Base-by-base conservation (phyloP, 2,329 filamentous ascomycete genomes). In the Hypocreales sp. region DNA sequence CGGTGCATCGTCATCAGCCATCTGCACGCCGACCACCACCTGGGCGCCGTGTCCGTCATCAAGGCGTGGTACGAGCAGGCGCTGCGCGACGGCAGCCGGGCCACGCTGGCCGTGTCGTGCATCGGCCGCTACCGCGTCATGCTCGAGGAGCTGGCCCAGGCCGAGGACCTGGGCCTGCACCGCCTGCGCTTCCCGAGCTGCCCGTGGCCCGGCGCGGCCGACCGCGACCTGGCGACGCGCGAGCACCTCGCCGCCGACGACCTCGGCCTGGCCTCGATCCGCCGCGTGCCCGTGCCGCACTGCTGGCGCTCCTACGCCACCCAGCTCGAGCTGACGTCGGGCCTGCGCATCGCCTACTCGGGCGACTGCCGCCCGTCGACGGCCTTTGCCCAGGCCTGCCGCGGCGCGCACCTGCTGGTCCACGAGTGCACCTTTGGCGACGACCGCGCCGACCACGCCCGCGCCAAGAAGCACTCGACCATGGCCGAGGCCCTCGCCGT, bases 341-440 rank as follows among this genome's bases (percentile, higher is more conserved):
- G 73, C 12, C 79, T 98, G 48, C 90, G 87, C 47, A 64, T 93
- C 31, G 82, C 83, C 24, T 98, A 93, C 56, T 92, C 82, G 5
- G 90, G 90, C 30, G 90, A 98, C 57, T 95, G 87, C 48, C 70
- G 90, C 6, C 90, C 90, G 0, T 82, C 72, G 4, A 42, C 55
- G 3, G 46, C 55, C 0, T 94, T 98, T 45, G 70, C 72, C 0
- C 39, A 51, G 9, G 78, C 87, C 27, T 92, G 81, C 24, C 56
- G 58, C 24, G 74, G 73, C 35, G 75, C 79, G 2, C 92, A 87
- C 10, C 65, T 98, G 6, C 69, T 94, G 5, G 72, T 98, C 30
- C 90, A 98, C 57, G 90, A 98, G 62, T 86, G 84, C 35, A 98
- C 90, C 0, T 95, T 98, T 46, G 82, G 90, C 40, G 82, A 93